Evolutionary conservation across 1,284 basidiomycete species (phyloP).

Genomic region (Boletus hoseneyae): DNA sequence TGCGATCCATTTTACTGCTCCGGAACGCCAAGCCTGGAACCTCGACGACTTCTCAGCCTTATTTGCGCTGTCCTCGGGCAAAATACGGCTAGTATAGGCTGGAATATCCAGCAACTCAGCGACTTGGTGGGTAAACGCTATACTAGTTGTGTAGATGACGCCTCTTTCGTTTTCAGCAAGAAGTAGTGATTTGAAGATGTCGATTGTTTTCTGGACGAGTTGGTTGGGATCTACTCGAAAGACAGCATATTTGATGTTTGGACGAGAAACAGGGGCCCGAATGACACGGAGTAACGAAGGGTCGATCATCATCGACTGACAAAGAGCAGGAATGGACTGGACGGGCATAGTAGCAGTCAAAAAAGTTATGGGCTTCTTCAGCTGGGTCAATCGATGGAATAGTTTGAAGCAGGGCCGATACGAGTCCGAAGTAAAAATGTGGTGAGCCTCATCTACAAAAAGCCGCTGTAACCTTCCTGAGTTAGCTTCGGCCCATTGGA

Average conservation of each 20-base stretch:
- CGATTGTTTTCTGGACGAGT: background rate
- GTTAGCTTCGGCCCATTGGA: background rate
- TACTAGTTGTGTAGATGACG: constrained; percentile 3
- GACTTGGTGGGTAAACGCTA: background rate
- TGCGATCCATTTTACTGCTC: background rate
- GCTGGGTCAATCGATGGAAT: constrained; percentile 9
- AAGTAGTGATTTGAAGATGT: background rate
- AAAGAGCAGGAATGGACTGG: constrained; percentile 4
- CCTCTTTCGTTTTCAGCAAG: background rate
- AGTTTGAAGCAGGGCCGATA: constrained; percentile 21
- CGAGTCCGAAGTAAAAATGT: constrained; percentile 11
- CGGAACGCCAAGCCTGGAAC: background rate
- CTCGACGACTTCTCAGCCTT: background rate
- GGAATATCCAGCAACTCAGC: background rate
- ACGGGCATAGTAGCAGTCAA: constrained; percentile 17
- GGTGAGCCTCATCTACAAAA: constrained; percentile 25
- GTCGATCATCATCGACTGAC: constrained; percentile 5
- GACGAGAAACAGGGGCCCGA: background rate
- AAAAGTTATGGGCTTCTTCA: constrained; percentile 19
- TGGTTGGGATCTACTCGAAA: background rate
- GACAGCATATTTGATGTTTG: too few relatives aligned
- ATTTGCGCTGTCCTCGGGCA: background rate
- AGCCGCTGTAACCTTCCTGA: background rate
- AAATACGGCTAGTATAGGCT: background rate
- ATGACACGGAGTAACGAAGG: background rate